Evolutionary conservation across 2,329 filamentous ascomycete genomes (phyloP), one percentile per base, ranked within the genome.

Genomic region (Coniella vitis): DNA sequence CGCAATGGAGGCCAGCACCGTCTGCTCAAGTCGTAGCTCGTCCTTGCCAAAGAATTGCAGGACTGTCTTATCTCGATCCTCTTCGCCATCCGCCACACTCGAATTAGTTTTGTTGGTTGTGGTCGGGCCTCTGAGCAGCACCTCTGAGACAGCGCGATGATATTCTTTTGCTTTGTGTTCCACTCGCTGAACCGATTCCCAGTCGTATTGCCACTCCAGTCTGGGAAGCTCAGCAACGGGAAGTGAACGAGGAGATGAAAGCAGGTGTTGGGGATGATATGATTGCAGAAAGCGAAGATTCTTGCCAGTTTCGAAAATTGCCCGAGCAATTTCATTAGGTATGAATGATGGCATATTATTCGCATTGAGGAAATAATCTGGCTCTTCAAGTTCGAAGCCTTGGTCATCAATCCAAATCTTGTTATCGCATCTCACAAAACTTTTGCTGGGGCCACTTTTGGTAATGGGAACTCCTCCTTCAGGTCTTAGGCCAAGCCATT

Each of bases 271-370:
- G 4, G 86, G 77, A 60, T 93, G 86, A 56, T 85, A 81, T 19
- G 72, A 69, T 56, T 81, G 78, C 41, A 95, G 71, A 47, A 93
- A 81, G 7, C 86, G 79, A 41, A 95, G 66, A 61, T 86, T 91
- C 57, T 78, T 79, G 4, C 87, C 89, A 3, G 83, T 86, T 61
- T 94, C 87, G 55, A 91, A 90, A n/a, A 93, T 79, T 4, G 74
- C 70, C 44, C 78, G 74, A 3, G 81, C 83, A 55, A 90, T 77
- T 49, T 93, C 87, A 4, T 70, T 63, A 0, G 83, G 76, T 38
- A 94, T 73, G 56, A 93, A 93, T 2, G 74, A 70, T 0, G 87
- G 87, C 67, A 93, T 81, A 54, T 78, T 78, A 22, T 76, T 69
- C 19, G 73, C 70, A 52, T 85, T 80, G 29, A 90, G 74, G 5